Conservation (phyloP, 345 rosid species). For the Microthlaspi erraticum region DNA sequence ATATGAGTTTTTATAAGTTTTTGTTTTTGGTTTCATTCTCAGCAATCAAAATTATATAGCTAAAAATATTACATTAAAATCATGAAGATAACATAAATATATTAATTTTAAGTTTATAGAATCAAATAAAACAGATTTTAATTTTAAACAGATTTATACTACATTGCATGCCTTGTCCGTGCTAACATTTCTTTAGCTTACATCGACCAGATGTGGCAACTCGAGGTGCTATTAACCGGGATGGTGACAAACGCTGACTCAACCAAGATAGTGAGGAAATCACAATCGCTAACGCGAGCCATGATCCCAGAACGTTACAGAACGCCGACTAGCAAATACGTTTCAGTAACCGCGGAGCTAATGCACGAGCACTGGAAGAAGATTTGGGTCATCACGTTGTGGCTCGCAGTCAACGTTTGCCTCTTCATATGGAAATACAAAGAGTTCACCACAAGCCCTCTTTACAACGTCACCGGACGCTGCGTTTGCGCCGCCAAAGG, state of each 20-base stretch:
- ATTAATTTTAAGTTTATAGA: neutral
- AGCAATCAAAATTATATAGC: neutral
- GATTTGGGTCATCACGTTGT: conserved; percentile 63
- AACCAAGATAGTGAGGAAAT: conserved; percentile 30
- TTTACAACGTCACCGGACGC: conserved; percentile 65
- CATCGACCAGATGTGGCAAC: conserved; percentile 79
- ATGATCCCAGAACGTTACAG: conserved; percentile 83
- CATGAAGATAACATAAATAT: neutral
- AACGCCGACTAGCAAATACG: conserved; percentile 57
- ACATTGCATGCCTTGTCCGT: conserved; percentile 3
- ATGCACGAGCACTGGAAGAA: conserved; percentile 66
- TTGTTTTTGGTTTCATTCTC: neutral
- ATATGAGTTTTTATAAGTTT: no score
- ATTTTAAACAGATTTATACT: neutral
- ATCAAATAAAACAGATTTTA: neutral
- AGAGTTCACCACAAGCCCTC: conserved; percentile 34
- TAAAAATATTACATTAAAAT: neutral
- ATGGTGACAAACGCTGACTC: conserved; percentile 58
- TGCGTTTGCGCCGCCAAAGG: conserved; percentile 86
- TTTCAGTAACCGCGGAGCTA: conserved; percentile 51
- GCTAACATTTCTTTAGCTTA: conserved; percentile 25
- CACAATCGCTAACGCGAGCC: conserved; percentile 56
- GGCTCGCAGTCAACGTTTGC: conserved; percentile 49
- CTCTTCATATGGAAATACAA: conserved; percentile 64
- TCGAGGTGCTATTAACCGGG: conserved; percentile 73